A percentile compares a stretch with the other conserved stretches of the same genome.
phyloP scores from a whole-genome alignment of 371 early-diverging fungal genomes.

The Mortierella sp. region DNA sequence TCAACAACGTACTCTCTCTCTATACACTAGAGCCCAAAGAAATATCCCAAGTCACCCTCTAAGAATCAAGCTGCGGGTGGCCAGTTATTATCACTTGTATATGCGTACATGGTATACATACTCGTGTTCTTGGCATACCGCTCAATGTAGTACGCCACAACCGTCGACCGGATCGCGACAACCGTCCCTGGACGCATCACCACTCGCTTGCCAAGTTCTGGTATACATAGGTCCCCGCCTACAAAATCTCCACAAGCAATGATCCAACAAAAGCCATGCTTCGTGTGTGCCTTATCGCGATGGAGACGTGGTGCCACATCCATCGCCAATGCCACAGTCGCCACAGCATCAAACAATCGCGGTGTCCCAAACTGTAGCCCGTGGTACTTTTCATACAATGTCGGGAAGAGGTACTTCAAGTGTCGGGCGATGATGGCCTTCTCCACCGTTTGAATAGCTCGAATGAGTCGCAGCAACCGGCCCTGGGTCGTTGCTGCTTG shows the following conservation, averaged over 20 bases:
- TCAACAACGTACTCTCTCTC: too few species aligned
- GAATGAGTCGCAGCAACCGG: conserved; percentile 40
- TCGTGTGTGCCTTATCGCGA: conserved; percentile 46
- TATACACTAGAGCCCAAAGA: too few species aligned
- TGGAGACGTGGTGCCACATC: conserved; percentile 51
- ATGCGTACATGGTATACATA: conserved; percentile 51
- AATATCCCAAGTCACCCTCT: too few species aligned
- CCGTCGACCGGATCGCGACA: conserved; percentile 52
- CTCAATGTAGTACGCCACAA: conserved; percentile 50
- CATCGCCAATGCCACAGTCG: conserved; percentile 47
- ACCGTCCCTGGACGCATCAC: conserved; percentile 54
- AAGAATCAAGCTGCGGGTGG: conserved; percentile 30
- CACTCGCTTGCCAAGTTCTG: conserved; percentile 50
- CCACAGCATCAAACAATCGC: conserved; percentile 51
- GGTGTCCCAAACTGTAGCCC: conserved; percentile 53
- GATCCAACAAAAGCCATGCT: conserved; percentile 54
- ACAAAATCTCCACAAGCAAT: conserved; percentile 53
- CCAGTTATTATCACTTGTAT: conserved; percentile 54
- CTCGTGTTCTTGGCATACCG: conserved; percentile 48
- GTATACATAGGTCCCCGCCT: conserved; percentile 51
- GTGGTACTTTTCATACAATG: conserved; percentile 52
- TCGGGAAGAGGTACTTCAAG: conserved; percentile 49
- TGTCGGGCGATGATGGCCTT: conserved; percentile 47
- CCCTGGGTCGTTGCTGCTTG: conserved; percentile 30
- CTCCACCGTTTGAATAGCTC: conserved; percentile 50